Evolutionary conservation across 2,329 filamentous ascomycete species (phyloP).

Genomic region (Colletotrichum sp.): DNA sequence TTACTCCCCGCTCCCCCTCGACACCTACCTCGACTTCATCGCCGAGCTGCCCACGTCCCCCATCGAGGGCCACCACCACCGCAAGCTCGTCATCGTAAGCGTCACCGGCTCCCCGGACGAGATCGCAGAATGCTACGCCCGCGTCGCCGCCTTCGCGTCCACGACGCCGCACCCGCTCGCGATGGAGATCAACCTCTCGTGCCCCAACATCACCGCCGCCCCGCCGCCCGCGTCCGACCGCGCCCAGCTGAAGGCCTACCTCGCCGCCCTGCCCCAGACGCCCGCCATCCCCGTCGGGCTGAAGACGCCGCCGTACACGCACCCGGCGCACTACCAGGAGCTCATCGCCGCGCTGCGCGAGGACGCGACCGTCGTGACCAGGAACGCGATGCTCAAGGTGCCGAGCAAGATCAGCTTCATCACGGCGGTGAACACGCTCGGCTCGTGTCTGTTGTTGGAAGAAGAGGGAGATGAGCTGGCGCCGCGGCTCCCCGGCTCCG

Average conservation of each 20-base stretch:
- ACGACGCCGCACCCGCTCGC: constrained; percentile 57
- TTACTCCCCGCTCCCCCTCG: constrained; percentile 70
- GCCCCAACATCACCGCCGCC: constrained; percentile 73
- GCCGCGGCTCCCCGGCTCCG: constrained; percentile 53
- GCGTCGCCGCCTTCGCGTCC: constrained; percentile 46
- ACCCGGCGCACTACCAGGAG: constrained; percentile 66
- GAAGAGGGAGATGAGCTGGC: constrained; percentile 7
- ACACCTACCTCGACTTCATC: constrained; percentile 64
- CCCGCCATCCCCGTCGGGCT: constrained; percentile 58
- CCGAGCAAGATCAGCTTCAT: constrained; percentile 62
- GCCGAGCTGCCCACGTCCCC: constrained; percentile 43
- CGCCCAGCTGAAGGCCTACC: constrained; percentile 56
- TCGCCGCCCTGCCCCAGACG: constrained; percentile 48
- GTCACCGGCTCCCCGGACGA: constrained; percentile 70
- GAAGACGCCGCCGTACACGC: constrained; percentile 80
- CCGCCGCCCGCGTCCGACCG: constrained; percentile 75
- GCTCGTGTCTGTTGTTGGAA: constrained; percentile 66
- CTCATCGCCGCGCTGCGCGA: constrained; percentile 56
- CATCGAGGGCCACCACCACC: constrained; percentile 10
- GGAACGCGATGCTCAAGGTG: constrained; percentile 9
- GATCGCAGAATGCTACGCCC: constrained; percentile 59
- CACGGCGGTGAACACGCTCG: constrained; percentile 76
- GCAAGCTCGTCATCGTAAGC: constrained; percentile 71
- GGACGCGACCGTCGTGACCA: constrained; percentile 11
- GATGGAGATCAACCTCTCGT: constrained; percentile 80